Evolutionary conservation across 805 yeast genomes (phyloP).

Genomic region (Candida ficus): DNA sequence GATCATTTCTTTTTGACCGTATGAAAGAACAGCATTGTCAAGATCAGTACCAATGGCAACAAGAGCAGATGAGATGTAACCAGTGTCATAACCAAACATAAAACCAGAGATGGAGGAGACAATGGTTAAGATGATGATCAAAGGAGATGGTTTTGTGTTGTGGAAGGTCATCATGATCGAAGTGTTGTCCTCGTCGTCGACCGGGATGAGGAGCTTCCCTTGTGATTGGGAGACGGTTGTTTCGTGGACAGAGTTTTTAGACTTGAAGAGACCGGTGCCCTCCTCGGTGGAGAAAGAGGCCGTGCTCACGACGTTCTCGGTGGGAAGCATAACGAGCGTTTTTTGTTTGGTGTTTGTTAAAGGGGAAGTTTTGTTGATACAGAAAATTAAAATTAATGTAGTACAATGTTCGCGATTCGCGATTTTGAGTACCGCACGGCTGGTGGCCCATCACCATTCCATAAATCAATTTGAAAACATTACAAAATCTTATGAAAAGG

Average conservation of each 20-base stretch:
- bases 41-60: slow-evolving; percentile 81
- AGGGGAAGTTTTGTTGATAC: too few relatives aligned
- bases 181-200: slow-evolving; percentile 45
- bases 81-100: slow-evolving; percentile 97
- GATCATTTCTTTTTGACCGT: slow-evolving; percentile 82
- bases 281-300: not conserved
- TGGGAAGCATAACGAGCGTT: too few relatives aligned
- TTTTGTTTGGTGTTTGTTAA: not conserved
- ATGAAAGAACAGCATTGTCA: slow-evolving; percentile 49
- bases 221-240: not conserved
- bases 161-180: slow-evolving; percentile 42
- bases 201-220: slow-evolving; percentile 25
- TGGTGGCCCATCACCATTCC: too few relatives aligned
- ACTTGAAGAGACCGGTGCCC: not conserved
- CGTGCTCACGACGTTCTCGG: too few relatives aligned
- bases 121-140: slow-evolving; percentile 65
- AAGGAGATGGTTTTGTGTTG: slow-evolving; percentile 49
- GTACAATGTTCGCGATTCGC: too few relatives aligned
- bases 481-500: too few relatives aligned
- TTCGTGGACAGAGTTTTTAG: not conserved
- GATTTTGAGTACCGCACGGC: too few relatives aligned
- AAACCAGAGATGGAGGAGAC: slow-evolving; percentile 90
- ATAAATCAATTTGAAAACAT: too few relatives aligned
- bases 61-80: slow-evolving; percentile 90
- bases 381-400: too few relatives aligned